phyloP scores from a whole-genome alignment of 2,329 filamentous ascomycete species.

The Amesomyces nigricolor region DNA sequence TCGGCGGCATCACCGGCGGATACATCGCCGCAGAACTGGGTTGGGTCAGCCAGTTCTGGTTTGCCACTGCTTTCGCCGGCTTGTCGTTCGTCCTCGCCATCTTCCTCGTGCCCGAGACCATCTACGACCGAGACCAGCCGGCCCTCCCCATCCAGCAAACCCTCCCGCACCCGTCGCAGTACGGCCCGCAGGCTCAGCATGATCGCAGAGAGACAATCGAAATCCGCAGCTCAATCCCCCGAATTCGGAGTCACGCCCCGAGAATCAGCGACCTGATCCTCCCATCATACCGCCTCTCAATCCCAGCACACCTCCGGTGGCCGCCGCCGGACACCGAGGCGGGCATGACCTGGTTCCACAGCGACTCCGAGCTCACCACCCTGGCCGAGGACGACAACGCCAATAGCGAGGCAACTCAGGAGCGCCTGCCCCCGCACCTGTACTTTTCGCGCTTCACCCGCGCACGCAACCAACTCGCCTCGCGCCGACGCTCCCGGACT shows the following conservation, averaged over 20 bases:
- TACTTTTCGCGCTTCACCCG: no score
- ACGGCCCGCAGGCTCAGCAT: background rate
- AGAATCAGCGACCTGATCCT: slow-evolving; percentile 20
- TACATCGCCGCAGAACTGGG: slow-evolving; percentile 33
- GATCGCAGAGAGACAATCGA: no score
- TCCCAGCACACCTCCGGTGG: slow-evolving; percentile 20
- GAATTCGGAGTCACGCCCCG: background rate
- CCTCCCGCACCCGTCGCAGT: slow-evolving; percentile 13
- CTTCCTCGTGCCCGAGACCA: slow-evolving; percentile 34
- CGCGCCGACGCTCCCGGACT: background rate
- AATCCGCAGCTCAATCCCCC: no score
- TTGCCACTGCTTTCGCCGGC: slow-evolving; percentile 28
- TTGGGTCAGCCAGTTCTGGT: slow-evolving; percentile 32
- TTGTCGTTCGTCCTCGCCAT: slow-evolving; percentile 26
- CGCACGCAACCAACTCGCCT: background rate
- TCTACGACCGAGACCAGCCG: slow-evolving; percentile 25
- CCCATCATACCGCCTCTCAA: slow-evolving; percentile 22
- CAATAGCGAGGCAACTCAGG: background rate
- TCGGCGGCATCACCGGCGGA: slow-evolving; percentile 34
- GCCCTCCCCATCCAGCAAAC: slow-evolving; percentile 15
- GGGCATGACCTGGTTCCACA: slow-evolving; percentile 21
- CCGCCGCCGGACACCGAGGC: background rate
- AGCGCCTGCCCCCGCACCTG: no score
- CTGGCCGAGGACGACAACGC: no score
- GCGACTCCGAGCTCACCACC: slow-evolving; percentile 14